These are phyloP conservation scores for Orobanche coerulescens DNA, from an alignment of 257 asterid genomes.

Conservation along the genomic window DNA sequence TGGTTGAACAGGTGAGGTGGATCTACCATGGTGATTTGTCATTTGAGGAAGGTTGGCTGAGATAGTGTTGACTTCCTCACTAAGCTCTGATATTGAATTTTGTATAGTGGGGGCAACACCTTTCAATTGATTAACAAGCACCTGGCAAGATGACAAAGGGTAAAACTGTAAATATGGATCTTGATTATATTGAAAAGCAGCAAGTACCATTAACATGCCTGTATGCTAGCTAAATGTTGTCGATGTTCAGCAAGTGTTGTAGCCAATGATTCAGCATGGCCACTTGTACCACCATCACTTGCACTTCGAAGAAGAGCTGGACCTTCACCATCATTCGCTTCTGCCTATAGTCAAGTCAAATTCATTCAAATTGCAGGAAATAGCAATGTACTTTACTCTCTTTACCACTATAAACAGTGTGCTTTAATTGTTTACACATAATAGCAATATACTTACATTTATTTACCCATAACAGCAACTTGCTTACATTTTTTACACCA, in stretches of 20 bases:
- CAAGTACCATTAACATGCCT: constrained; percentile 41
- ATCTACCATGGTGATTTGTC: constrained; percentile 55
- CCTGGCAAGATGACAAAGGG: too few species aligned
- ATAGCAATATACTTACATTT: too few species aligned
- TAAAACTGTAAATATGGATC: too few species aligned
- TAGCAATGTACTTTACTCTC: too few species aligned
- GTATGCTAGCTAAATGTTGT: constrained; percentile 95
- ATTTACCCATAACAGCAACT: too few species aligned
- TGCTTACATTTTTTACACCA: too few species aligned
- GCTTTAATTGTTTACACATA: too few species aligned
- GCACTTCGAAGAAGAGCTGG: constrained; percentile 80
- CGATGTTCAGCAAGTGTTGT: constrained; percentile 81
- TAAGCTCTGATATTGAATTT: constrained; percentile 73
- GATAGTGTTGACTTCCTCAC: constrained; percentile 75
- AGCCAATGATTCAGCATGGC: constrained; percentile 90
- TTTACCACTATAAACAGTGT: too few species aligned
- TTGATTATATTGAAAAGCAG: too few species aligned
- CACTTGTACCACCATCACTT: constrained; percentile 58
- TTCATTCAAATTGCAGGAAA: too few species aligned
- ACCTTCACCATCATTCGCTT: constrained; percentile 90
- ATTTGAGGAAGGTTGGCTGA: constrained; percentile 55
- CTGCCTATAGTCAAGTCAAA: too few species aligned
- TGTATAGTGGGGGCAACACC: constrained; percentile 94
- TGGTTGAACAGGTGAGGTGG: constrained; percentile 61
- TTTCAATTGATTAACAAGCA: constrained; percentile 90